Base-by-base conservation (phyloP, 441 rosid species). In the Oxalis stricta region DNA sequence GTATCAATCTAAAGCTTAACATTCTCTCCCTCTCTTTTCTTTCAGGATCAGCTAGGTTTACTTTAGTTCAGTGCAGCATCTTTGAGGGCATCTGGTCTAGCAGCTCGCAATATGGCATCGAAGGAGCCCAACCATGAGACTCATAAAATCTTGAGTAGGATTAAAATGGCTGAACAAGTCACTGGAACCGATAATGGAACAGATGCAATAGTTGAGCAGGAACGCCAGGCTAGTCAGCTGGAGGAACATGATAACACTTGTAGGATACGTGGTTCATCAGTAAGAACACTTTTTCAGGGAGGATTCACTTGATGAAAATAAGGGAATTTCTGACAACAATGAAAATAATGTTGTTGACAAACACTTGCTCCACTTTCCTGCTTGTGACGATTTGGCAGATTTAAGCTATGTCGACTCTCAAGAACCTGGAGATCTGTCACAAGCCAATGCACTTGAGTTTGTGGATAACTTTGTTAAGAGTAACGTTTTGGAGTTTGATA, bases 371-470 rank as follows among this genome's bases (percentile, higher is more conserved):
- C 64, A 59, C 42, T 43, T 44, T 32, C 61, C 59, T 32, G 18
- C 28, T 61, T 42, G 20, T 50, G 67, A 60, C 56, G 73, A 48
- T 26, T 33, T 64, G 30, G 80, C 69, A 14, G 82, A 76, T 40
- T 72, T 86, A 66, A 81, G 96, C 66, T 91, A 84, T 70, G 58
- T 72, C 31, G 79, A 77, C 45, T 83, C 96, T 44, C 95, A 81
- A 72, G 96, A 91, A 63, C 96, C 96, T 43, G 95, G 95, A 50
- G 96, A 86, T 37, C 43, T 59, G 30, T 79, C 94, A 23, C 88
- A 83, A 58, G 76, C 78, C 26, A 64, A 60, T 64, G 95, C 94
- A 31, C 79, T 86, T 53, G 70, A 80, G 38, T 72, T 81, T 49
- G 96, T 91, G 40, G 81, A 86, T 52, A 72, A 49, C 68, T 68